Conservation (phyloP, 2,329 filamentous ascomycete genomes). For the Pseudopithomyces maydicus region DNA sequence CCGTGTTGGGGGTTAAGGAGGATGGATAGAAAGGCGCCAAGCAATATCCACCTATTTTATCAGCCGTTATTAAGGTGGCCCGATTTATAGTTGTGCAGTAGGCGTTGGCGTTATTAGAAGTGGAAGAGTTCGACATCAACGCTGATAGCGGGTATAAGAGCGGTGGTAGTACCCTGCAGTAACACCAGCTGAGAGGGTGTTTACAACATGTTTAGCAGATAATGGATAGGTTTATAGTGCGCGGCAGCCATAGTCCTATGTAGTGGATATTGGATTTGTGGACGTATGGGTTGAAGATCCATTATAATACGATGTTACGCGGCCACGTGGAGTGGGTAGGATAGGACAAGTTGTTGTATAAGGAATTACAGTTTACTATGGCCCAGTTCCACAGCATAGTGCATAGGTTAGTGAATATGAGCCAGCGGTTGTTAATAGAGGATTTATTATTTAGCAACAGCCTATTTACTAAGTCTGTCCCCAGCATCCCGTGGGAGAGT, state of each 20-base stretch:
- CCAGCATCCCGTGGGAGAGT: not conserved
- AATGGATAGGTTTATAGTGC: too few relatives aligned
- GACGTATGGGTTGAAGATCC: constrained; percentile 17
- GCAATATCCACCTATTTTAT: constrained; percentile 15
- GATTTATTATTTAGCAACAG: not conserved
- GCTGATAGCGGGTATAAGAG: not conserved
- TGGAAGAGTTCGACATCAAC: not conserved
- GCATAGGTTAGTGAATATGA: not conserved
- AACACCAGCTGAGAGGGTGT: not conserved
- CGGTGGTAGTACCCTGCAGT: not conserved
- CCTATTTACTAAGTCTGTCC: not conserved
- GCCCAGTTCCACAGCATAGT: constrained; percentile 13
- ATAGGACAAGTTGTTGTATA: constrained; percentile 15
- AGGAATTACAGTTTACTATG: constrained; percentile 14
- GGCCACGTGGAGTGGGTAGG: constrained; percentile 12
- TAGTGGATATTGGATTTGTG: too few relatives aligned
- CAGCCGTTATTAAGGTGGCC: not conserved
- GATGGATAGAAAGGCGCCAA: constrained; percentile 17
- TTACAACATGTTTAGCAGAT: too few relatives aligned
- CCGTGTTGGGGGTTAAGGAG: constrained; percentile 7
- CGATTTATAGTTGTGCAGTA: not conserved
- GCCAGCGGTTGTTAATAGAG: not conserved
- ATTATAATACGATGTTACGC: constrained; percentile 17
- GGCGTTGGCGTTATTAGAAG: not conserved
- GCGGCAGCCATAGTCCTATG: too few relatives aligned